Evolutionary conservation across 768 basidiomycete species (phyloP), one percentile per base, ranked within the genome.

Genomic region (Termitomyces eurrhizus): DNA sequence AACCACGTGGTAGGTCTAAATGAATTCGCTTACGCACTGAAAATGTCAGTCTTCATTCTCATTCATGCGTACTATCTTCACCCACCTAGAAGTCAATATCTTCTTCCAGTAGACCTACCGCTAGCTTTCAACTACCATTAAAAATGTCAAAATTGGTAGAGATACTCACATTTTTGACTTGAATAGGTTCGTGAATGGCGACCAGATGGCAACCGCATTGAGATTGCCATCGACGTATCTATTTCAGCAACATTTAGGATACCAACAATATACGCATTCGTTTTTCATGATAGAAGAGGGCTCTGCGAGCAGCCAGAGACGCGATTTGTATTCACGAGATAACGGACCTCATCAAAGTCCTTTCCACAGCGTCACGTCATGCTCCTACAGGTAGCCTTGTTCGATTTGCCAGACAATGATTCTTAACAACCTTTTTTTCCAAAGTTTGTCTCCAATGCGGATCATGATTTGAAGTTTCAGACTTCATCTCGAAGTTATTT

Each of bases 251-350:
- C 1, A 41, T 8, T 42, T 8, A n/a, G 18, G 42, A 44, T 44
- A 7, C 42, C 39, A n/a, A 44, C 9, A 5, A n/a, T 21, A 44
- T n/a, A 8, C 9, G 18, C 93, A 93, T 74, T 75, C 77, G n/a
- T 76, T 93, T 73, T 92, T 75, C 85, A 89, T 68, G 92, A 94
- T 63, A 87, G 61, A 92, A 92, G 21, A 21, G 68, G 88, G 91
- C 0, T 74, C 77, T 11, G 73, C 68, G 41, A 66, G 59, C 12
- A 70, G 72, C 42, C 82, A 88, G 24, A 77, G 92, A 59, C 85
- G 87, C 62, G 90, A 94, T 68, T 75, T 87, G 16, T 95, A 93
- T 74, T 80, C 93, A 82, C 58, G 92, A 92, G 92, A 61, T 12
- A 65, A n/a, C 48, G 41, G 18, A 7, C 41, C 18, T 16, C 14